Conservation (phyloP, 1,139 yeast genomes). For the Sugiyamaella grinbergsii region DNA sequence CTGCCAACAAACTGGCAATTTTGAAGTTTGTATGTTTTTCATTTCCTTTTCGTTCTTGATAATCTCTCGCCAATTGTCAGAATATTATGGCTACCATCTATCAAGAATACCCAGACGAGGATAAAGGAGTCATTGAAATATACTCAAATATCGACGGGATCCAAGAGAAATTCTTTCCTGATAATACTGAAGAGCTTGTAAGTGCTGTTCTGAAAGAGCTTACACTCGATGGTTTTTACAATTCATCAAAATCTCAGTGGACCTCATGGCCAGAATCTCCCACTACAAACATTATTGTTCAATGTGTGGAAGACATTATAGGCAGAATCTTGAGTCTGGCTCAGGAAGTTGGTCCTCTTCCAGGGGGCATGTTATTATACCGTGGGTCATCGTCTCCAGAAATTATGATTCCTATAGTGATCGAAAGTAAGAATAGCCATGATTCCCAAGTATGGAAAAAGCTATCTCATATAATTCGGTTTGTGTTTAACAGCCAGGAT, state of each 20-base stretch:
- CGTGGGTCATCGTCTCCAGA: slow-evolving; percentile 10
- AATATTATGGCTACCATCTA: slow-evolving; percentile 5
- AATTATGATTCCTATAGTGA: slow-evolving; percentile 19
- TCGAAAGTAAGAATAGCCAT: slow-evolving; percentile 5
- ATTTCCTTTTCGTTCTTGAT: too few species aligned
- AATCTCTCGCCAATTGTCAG: too few species aligned
- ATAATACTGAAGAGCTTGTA: slow-evolving; percentile 4
- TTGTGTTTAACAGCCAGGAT: slow-evolving; percentile 18
- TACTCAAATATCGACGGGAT: slow-evolving; percentile 19
- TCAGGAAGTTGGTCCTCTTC: slow-evolving; percentile 14
- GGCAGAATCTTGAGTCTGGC: slow-evolving; percentile 11
- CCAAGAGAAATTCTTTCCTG: slow-evolving; percentile 18
- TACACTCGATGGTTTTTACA: slow-evolving; percentile 9
- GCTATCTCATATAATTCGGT: slow-evolving; percentile 19
- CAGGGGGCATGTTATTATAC: slow-evolving; percentile 6
- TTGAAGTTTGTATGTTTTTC: background rate
- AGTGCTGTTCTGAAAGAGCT: slow-evolving; percentile 12
- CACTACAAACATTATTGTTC: slow-evolving; percentile 1
- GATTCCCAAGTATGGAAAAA: slow-evolving; percentile 16
- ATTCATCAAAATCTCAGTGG: slow-evolving; percentile 12
- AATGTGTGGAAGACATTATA: slow-evolving; percentile 12
- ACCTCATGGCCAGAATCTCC: slow-evolving; percentile 12
- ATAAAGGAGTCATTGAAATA: slow-evolving; percentile 17
- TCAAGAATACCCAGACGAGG: slow-evolving; percentile 20
- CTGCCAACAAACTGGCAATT: background rate